Conservation (phyloP, 1,139 yeast species). For the Pichia sp. region DNA sequence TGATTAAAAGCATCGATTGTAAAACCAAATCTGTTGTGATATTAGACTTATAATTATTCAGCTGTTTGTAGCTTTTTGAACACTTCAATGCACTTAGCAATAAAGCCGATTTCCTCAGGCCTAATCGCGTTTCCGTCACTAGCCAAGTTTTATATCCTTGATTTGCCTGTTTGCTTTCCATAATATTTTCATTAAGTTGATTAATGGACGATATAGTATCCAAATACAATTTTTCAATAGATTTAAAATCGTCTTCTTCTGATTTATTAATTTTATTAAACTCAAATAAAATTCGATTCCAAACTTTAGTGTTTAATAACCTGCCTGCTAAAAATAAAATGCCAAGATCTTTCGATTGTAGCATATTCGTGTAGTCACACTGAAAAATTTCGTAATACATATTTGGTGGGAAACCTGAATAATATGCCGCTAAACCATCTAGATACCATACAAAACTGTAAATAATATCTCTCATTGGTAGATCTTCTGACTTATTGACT, state of each 20-base stretch:
- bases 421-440: conserved; percentile 20
- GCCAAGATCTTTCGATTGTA: conserved; percentile 11
- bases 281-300: conserved; percentile 17
- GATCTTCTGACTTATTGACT: conserved; percentile 4
- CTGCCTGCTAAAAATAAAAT: conserved; percentile 16
- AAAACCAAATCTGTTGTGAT: conserved; percentile 17
- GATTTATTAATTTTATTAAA: conserved; percentile 18
- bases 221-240: conserved; percentile 9
- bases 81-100: conserved; percentile 16
- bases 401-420: conserved; percentile 20
- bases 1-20: conserved; percentile 19
- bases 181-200: conserved; percentile 11
- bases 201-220: conserved; percentile 12
- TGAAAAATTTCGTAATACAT: conserved; percentile 17
- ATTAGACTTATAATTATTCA: conserved; percentile 1
- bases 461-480: conserved; percentile 17
- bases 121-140: conserved; percentile 19
- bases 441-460: conserved; percentile 21
- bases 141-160: conserved; percentile 14
- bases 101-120: conserved; percentile 19
- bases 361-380: conserved; percentile 14
- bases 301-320: conserved; percentile 17
- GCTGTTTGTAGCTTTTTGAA: conserved; percentile 8
- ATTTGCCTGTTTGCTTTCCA: conserved; percentile 2
- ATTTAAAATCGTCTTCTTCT: conserved; percentile 5